Percentiles rank a stretch among this genome's conserved stretches.
Evolutionary conservation across 2,329 filamentous ascomycete genomes (phyloP).

Genomic region (Penicillium occitanis): DNA sequence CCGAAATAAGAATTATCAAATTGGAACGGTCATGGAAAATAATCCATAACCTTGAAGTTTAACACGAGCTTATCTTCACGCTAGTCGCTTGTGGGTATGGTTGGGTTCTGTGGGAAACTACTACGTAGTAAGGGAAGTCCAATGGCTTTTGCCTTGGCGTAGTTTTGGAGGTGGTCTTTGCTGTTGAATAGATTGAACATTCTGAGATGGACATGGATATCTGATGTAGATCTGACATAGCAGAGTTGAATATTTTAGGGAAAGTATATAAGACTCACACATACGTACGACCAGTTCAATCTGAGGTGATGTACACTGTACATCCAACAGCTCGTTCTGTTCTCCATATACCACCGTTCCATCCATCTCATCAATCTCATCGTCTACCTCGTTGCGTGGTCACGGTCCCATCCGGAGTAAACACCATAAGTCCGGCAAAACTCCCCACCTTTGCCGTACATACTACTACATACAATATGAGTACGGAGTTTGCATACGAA

Average conservation of each 20-base stretch:
- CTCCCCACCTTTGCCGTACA: not conserved
- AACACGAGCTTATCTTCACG: constrained; percentile 16
- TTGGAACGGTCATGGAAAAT: constrained; percentile 18
- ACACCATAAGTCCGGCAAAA: constrained; percentile 3
- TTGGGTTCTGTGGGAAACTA: not conserved
- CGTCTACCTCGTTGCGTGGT: not conserved
- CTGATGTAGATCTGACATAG: not conserved
- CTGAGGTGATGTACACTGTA: not conserved
- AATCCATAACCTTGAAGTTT: constrained; percentile 4
- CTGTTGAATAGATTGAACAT: not conserved
- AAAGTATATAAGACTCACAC: not conserved
- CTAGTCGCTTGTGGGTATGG: not conserved
- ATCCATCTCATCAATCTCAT: constrained; percentile 6
- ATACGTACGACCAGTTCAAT: not conserved
- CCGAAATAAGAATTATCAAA: constrained; percentile 17
- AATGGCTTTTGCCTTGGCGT: not conserved
- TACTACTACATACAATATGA: not conserved
- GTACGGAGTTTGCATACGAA: not conserved
- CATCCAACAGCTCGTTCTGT: not conserved
- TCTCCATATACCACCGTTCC: constrained; percentile 10
- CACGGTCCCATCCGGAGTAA: constrained; percentile 1
- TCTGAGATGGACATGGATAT: not conserved
- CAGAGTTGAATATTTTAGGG: not conserved
- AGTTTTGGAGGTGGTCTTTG: not conserved
- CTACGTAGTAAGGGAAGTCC: not conserved